Percentiles rank a stretch among this genome's conserved stretches.
phyloP scores from a whole-genome alignment of 345 rosid species.

The Melaleuca alternifolia region DNA sequence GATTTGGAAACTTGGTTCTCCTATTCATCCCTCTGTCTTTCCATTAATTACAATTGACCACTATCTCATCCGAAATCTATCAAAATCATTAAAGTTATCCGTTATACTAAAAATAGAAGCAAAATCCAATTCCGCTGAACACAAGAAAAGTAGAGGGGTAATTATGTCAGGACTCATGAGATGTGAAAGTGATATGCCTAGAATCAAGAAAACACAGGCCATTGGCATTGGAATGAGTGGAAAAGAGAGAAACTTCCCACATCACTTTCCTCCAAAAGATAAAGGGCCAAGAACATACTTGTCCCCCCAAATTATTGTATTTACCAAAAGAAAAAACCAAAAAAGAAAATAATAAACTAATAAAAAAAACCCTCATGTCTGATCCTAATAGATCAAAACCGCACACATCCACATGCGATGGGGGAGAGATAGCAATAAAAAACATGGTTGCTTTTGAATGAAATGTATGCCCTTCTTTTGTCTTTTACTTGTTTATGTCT shows the following conservation, averaged over 20 bases:
- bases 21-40: not conserved
- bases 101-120: not conserved
- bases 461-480: not conserved
- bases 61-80: not conserved
- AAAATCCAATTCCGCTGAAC: not conserved
- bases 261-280: conserved; percentile 10
- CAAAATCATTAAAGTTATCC: not conserved
- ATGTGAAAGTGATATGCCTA: not conserved
- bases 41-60: not conserved
- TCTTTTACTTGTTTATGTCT: not conserved
- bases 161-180: not conserved
- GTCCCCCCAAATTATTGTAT: not conserved
- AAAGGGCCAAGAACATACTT: not conserved
- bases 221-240: not conserved
- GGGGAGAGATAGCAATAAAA: not conserved
- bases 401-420: conserved; percentile 9
- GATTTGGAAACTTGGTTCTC: not conserved
- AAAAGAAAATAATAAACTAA: not conserved
- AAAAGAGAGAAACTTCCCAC: conserved; percentile 1
- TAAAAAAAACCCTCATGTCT: not conserved
- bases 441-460: not conserved
- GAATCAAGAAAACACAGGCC: not conserved
- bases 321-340: not conserved
- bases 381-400: conserved; percentile 3
- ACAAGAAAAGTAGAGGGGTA: not conserved